Base-by-base conservation (phyloP, 441 rosid species). In the Daphne laureola region DNA sequence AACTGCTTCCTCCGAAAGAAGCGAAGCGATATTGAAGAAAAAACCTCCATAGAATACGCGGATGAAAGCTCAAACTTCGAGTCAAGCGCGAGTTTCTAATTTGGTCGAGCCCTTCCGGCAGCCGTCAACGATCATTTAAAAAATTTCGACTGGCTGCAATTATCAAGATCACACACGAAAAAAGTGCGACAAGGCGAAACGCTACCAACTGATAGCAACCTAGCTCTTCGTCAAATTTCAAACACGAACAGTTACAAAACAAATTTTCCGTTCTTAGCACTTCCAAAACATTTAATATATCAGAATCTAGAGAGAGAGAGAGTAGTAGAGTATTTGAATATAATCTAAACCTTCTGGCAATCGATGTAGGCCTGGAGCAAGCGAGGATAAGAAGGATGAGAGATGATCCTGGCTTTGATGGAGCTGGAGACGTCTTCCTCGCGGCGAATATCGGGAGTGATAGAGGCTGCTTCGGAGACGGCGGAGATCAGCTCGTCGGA, bases 291-390 rank as follows among this genome's bases (percentile, higher is more conserved):
- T 27, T n/a, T 3, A 27, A 27, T 7, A 27, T 4, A 59, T 14
- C 14, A 46, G 36, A 44, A 27, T 40, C 65, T 54, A 62, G 58
- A 43, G 27, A 18, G 3, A 43, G 12, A 42, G 50, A 40, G 47
- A 18, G 17, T 1, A 15, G 43, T 25, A 54, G 1, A 27, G 62
- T 52, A 27, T 6, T 5, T 6, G 38, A 11, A 31, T 7, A 31
- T 31, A 31, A 31, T 31, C 43, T 35, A 72, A 62, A 90, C 97
- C 97, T 90, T 90, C 65, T 90, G 98, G 71, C 98, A 90, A 61
- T 90, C 92, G 57, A 87, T 73, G 62, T 83, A 90, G 26, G 96
- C 88, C 52, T 81, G 74, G n/a, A 90, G 88, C 69, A 90, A 72
- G 43, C 90, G 89, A 57, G 98, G 95, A 67, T 83, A 90, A 35